phyloP scores from a whole-genome alignment of 1,284 basidiomycete species.

The Laetiporus sulphureus region DNA sequence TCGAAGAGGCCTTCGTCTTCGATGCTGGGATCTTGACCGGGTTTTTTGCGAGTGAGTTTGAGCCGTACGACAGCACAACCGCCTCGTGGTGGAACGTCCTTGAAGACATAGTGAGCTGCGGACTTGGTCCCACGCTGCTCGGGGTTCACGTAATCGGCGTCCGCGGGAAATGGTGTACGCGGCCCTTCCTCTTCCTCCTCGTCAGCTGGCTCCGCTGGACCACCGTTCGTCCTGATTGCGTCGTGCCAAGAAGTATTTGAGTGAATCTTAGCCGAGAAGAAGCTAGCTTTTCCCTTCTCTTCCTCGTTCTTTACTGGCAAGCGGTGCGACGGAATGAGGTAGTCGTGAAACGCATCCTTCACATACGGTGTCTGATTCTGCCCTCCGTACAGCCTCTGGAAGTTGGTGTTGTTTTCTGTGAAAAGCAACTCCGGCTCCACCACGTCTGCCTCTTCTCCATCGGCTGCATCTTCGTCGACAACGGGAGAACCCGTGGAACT shows the following conservation, averaged over 20 bases:
- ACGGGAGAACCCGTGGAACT: slow-evolving; percentile 57
- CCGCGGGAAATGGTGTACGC: slow-evolving; percentile 48
- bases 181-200: slow-evolving; percentile 37
- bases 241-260: slow-evolving; percentile 37
- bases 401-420: slow-evolving; percentile 98
- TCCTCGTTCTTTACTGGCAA: slow-evolving; percentile 33
- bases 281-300: slow-evolving; percentile 29
- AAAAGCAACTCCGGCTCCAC: slow-evolving; percentile 84
- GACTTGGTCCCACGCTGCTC: slow-evolving; percentile 87
- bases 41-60: slow-evolving; percentile 80
- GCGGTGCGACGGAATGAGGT: slow-evolving; percentile 85
- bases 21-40: slow-evolving; percentile 72
- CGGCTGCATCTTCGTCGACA: slow-evolving; percentile 39
- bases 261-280: slow-evolving; percentile 43
- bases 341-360: slow-evolving; percentile 99
- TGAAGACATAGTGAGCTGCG: slow-evolving; percentile 88
- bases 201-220: slow-evolving; percentile 19
- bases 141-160: slow-evolving; percentile 74
- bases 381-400: slow-evolving; percentile 84
- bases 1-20: slow-evolving; percentile 92
- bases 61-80: slow-evolving; percentile 95
- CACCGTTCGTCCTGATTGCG: slow-evolving; percentile 19
- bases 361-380: slow-evolving; percentile 79
- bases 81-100: slow-evolving; percentile 81
- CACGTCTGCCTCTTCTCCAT: slow-evolving; percentile 55